Evolutionary conservation across 768 basidiomycete species (phyloP).

Genomic region (Mycena capillaripes): DNA sequence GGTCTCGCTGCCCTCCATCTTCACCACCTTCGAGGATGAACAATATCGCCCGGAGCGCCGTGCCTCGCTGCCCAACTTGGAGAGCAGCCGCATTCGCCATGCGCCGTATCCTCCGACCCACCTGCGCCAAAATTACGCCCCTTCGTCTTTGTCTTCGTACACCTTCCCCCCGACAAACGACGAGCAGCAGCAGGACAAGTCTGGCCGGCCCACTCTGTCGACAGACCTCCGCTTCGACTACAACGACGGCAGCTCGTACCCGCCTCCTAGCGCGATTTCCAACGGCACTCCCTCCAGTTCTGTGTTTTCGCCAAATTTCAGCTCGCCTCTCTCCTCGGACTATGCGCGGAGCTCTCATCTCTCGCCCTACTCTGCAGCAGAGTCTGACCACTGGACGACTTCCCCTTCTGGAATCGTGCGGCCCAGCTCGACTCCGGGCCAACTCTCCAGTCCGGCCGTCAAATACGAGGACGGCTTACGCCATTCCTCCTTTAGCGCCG

Average conservation of each 20-base stretch:
- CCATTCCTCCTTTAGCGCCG: conserved; percentile 75
- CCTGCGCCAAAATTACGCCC: conserved; percentile 61
- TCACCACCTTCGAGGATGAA: conserved; percentile 78
- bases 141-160: conserved; percentile 60
- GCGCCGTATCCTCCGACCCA: conserved; percentile 69
- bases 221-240: conserved; percentile 62
- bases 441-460: conserved; percentile 64
- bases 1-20: conserved; percentile 83
- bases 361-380: conserved; percentile 59
- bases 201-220: conserved; percentile 61
- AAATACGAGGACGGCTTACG: conserved; percentile 82
- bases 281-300: conserved; percentile 66
- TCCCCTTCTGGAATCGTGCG: conserved; percentile 73
- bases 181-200: conserved; percentile 53
- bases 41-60: conserved; percentile 72
- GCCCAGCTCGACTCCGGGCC: conserved; percentile 76
- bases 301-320: conserved; percentile 62
- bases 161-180: conserved; percentile 69
- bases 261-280: conserved; percentile 61
- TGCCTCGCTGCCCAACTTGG: conserved; percentile 74
- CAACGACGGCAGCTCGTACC: conserved; percentile 59
- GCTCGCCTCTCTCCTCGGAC: conserved; percentile 62
- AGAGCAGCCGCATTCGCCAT: conserved; percentile 63
- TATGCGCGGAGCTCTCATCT: conserved; percentile 60
- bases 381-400: conserved; percentile 68